These are phyloP conservation scores for Mycena maculata DNA, from an alignment of 768 basidiomycete genomes.

Conservation along the genomic window DNA sequence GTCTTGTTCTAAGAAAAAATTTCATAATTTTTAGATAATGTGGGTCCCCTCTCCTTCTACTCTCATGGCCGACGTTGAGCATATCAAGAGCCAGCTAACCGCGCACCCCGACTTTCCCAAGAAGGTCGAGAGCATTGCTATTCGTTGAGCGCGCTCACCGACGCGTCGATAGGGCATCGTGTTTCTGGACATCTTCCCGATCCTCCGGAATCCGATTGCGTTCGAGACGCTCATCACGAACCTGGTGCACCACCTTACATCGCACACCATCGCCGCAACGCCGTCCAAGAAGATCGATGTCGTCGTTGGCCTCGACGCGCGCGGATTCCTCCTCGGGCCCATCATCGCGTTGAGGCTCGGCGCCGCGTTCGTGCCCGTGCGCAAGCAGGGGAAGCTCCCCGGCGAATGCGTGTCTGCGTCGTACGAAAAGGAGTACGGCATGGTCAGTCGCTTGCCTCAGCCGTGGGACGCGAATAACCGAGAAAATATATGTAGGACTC, in stretches of 20 bases:
- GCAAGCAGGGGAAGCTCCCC: slow-evolving; percentile 96
- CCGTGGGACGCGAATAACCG: background rate
- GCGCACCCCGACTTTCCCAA: slow-evolving; percentile 87
- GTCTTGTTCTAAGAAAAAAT: background rate
- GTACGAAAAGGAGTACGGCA: slow-evolving; percentile 95
- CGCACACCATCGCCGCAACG: slow-evolving; percentile 73
- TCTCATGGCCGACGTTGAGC: slow-evolving; percentile 80
- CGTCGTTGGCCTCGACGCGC: slow-evolving; percentile 94
- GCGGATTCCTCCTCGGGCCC: slow-evolving; percentile 96
- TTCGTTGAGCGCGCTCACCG: background rate
- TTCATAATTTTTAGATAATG: too few species aligned
- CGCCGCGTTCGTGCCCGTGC: slow-evolving; percentile 95
- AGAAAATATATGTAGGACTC: slow-evolving; percentile 68
- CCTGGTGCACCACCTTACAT: slow-evolving; percentile 86
- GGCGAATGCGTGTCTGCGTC: slow-evolving; percentile 79
- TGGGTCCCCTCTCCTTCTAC: slow-evolving; percentile 26
- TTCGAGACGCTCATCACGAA: slow-evolving; percentile 94
- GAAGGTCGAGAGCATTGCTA: slow-evolving; percentile 65
- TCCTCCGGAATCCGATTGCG: slow-evolving; percentile 85
- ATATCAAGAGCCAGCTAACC: slow-evolving; percentile 70
- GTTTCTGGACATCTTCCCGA: slow-evolving; percentile 96
- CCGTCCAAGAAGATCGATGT: slow-evolving; percentile 83
- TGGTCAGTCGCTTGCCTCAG: slow-evolving; percentile 56
- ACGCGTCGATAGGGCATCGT: slow-evolving; percentile 74
- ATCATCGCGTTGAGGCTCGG: slow-evolving; percentile 90